Evolutionary conservation across 345 rosid species (phyloP).

Genomic region (Boechera retrofracta): DNA sequence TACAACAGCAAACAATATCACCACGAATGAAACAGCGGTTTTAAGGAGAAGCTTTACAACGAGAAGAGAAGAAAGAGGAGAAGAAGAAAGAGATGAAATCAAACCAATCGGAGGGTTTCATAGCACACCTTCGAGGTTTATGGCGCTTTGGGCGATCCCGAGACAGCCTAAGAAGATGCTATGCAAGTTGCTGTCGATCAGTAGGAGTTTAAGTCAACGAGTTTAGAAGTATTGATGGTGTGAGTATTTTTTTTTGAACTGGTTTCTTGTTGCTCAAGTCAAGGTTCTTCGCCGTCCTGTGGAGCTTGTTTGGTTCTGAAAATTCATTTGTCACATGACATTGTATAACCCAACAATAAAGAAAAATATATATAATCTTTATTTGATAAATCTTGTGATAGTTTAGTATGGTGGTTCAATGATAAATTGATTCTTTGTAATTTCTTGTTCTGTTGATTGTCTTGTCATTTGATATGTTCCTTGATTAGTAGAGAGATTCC

Average conservation of each 20-base stretch:
- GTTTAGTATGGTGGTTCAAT: neutral
- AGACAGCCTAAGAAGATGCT: slow-evolving; percentile 60
- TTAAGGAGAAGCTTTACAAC: slow-evolving; percentile 65
- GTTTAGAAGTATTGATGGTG: slow-evolving; percentile 28
- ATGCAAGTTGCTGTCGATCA: slow-evolving; percentile 59
- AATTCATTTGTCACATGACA: slow-evolving; percentile 26
- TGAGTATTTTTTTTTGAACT: neutral
- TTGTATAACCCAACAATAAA: slow-evolving; percentile 19
- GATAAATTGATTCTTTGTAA: neutral
- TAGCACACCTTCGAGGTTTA: slow-evolving; percentile 60
- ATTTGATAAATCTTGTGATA: neutral
- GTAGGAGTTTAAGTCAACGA: slow-evolving; percentile 63
- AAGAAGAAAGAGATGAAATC: slow-evolving; percentile 65
- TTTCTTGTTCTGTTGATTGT: neutral
- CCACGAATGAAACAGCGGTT: slow-evolving; percentile 8
- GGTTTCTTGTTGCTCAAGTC: slow-evolving; percentile 40
- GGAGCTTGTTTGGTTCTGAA: slow-evolving; percentile 25
- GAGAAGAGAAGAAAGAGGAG: slow-evolving; percentile 58
- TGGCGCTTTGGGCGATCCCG: slow-evolving; percentile 74
- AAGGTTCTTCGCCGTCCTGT: neutral
- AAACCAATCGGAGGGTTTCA: slow-evolving; percentile 57
- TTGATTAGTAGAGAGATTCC: no score
- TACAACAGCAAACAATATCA: slow-evolving; percentile 69
- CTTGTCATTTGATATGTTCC: neutral
- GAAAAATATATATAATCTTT: no score